These are phyloP conservation scores for Suhomyces prunicola DNA, from an alignment of 805 yeast species.

Conservation along the genomic window DNA sequence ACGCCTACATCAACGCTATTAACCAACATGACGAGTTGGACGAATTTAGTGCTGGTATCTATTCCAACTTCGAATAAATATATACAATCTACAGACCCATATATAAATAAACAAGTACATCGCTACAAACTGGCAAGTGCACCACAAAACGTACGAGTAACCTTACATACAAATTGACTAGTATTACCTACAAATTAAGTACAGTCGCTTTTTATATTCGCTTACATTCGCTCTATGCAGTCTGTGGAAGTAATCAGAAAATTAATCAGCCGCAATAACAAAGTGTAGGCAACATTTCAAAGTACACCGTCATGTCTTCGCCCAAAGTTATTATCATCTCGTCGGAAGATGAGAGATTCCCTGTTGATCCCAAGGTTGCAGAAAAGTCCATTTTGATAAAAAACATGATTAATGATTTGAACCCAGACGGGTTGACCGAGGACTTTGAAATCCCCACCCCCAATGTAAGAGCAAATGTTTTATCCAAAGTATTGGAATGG, in stretches of 20 bases:
- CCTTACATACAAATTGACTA: no score
- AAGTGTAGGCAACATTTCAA: neutral
- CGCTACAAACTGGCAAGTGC: no score
- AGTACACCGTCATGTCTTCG: conserved; percentile 15
- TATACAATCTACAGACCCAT: neutral
- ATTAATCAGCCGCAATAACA: neutral
- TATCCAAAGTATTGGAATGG: conserved; percentile 93
- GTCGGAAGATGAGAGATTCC: conserved; percentile 76
- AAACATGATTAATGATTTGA: conserved; percentile 77
- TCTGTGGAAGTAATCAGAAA: neutral
- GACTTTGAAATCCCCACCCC: conserved; percentile 85
- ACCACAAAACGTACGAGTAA: no score
- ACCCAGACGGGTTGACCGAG: conserved; percentile 58
- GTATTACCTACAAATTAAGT: no score
- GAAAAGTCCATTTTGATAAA: conserved; percentile 82
- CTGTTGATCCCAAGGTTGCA: conserved; percentile 77
- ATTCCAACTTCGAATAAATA: conserved; percentile 62
- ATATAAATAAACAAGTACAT: conserved; percentile 9
- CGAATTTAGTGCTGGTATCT: conserved; percentile 86
- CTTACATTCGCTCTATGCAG: neutral
- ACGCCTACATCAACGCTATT: conserved; percentile 34
- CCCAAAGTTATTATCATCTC: conserved; percentile 58
- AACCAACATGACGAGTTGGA: conserved; percentile 59
- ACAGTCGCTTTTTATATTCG: no score
- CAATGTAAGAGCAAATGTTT: conserved; percentile 80